phyloP scores from a whole-genome alignment of 768 basidiomycete genomes.

The Phylloporus rhodoxanthus region DNA sequence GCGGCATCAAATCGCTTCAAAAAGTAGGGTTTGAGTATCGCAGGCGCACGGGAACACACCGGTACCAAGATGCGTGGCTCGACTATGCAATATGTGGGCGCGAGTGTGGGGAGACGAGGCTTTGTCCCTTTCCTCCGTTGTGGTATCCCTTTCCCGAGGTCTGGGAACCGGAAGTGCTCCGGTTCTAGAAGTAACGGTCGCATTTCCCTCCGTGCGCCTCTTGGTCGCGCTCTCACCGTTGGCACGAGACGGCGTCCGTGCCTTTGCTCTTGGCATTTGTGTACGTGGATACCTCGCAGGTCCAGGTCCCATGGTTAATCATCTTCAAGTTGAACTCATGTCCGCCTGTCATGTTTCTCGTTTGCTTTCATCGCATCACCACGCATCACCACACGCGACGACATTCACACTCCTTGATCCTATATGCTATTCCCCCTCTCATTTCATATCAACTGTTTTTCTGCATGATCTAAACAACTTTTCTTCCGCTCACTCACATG shows the following conservation, averaged over 20 bases:
- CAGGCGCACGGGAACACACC: conserved; percentile 32
- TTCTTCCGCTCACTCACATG: neutral
- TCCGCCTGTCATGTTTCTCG: conserved; percentile 7
- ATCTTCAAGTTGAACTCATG: conserved; percentile 4
- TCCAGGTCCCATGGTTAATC: conserved; percentile 15
- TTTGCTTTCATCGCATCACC: conserved; percentile 1
- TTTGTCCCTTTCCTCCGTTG: conserved; percentile 22
- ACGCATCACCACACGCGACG: conserved; percentile 15
- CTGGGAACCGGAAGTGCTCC: conserved; percentile 24
- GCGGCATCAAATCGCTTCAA: conserved; percentile 27
- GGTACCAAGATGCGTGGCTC: conserved; percentile 34
- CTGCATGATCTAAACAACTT: conserved; percentile 5
- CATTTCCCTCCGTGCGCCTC: neutral
- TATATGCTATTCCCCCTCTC: conserved; percentile 5
- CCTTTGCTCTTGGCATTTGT: conserved; percentile 1
- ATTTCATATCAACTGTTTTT: conserved; percentile 4
- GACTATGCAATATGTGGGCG: conserved; percentile 26
- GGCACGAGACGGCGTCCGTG: neutral
- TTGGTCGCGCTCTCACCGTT: neutral
- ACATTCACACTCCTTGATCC: conserved; percentile 9
- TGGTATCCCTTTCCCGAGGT: conserved; percentile 35
- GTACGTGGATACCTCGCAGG: conserved; percentile 12
- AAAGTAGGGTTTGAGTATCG: conserved; percentile 34
- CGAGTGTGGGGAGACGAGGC: conserved; percentile 15
- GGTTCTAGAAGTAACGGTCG: conserved; percentile 14